Evolutionary conservation across 257 asterid genomes (phyloP).

Genomic region (Nicotiana attenuata): DNA sequence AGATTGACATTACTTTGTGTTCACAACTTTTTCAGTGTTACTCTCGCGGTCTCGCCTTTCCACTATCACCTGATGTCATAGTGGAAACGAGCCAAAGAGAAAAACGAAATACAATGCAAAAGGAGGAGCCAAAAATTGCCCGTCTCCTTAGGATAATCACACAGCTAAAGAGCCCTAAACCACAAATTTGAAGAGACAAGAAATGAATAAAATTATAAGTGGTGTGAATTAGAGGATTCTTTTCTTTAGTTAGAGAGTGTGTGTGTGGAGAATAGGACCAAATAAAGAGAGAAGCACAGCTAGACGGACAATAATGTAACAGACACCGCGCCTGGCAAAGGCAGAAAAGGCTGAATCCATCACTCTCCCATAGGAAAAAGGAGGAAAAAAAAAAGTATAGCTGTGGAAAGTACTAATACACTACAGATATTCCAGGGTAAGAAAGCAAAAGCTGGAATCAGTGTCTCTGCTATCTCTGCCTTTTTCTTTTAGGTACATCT

Average conservation of each 20-base stretch:
- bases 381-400: neutral
- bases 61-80: slow-evolving; percentile 1
- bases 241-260: neutral
- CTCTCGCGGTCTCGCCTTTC: slow-evolving; percentile 11
- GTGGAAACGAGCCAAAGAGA: neutral
- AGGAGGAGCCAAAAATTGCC: neutral
- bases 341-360: slow-evolving; percentile 12
- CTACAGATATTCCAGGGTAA: slow-evolving; percentile 1
- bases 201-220: neutral
- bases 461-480: neutral
- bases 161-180: neutral
- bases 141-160: neutral
- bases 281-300: neutral
- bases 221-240: neutral
- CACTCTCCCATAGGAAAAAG: slow-evolving; percentile 5
- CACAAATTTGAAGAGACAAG: neutral
- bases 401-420: neutral
- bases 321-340: neutral
- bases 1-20: neutral
- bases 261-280: neutral
- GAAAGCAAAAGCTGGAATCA: slow-evolving; percentile 35
- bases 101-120: neutral
- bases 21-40: slow-evolving; percentile 2
- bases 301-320: neutral
- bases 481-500: neutral